phyloP scores from a whole-genome alignment of 2,329 filamentous ascomycete genomes.

The Parascedosporium putredinis region DNA sequence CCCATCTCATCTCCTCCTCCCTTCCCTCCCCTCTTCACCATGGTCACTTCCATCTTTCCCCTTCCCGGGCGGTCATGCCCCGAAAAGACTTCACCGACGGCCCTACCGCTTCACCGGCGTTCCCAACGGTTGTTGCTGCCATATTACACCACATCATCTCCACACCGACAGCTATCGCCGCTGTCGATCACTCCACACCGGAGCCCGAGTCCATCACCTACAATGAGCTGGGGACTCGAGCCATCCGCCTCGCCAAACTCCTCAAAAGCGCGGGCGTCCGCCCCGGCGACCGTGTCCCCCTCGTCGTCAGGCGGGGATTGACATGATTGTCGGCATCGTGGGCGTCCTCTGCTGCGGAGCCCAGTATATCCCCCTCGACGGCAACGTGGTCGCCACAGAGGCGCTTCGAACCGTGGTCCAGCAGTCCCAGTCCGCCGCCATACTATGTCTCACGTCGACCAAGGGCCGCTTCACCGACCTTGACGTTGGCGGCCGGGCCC shows the following conservation, averaged over 20 bases:
- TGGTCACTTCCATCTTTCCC: too few species aligned
- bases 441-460: slow-evolving; percentile 35
- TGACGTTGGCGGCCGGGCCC: slow-evolving; percentile 8
- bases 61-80: not conserved
- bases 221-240: slow-evolving; percentile 28
- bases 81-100: slow-evolving; percentile 14
- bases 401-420: slow-evolving; percentile 38
- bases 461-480: slow-evolving; percentile 21
- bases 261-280: slow-evolving; percentile 28
- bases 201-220: slow-evolving; percentile 29
- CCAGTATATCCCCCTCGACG: slow-evolving; percentile 51
- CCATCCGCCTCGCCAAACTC: slow-evolving; percentile 30
- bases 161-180: slow-evolving; percentile 26
- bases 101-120: slow-evolving; percentile 18
- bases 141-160: slow-evolving; percentile 26
- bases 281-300: slow-evolving; percentile 37
- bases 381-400: slow-evolving; percentile 37
- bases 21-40: not conserved
- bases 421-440: slow-evolving; percentile 29
- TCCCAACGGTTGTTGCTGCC: slow-evolving; percentile 27
- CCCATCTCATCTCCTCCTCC: too few species aligned
- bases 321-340: slow-evolving; percentile 47
- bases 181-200: slow-evolving; percentile 24
- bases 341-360: slow-evolving; percentile 45
- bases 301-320: slow-evolving; percentile 45